Base-by-base conservation (phyloP, 345 rosid species). In the Gossypioides kirkii region DNA sequence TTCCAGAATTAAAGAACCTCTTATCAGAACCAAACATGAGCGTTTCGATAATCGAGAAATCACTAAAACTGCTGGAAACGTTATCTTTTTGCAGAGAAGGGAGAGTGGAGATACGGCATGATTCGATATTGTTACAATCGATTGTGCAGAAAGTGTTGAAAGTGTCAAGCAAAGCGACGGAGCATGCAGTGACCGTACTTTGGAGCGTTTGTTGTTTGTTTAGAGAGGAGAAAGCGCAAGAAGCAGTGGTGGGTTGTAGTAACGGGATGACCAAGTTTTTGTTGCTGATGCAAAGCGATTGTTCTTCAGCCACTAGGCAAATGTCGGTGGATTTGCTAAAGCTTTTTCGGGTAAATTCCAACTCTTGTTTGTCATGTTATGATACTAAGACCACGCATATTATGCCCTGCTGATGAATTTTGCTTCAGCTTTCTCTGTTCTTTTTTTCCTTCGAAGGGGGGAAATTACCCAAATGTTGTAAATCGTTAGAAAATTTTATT, bases 301-400 rank as follows among this genome's bases (percentile, higher is more conserved):
- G 93, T 64, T 80, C 99, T 49, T 88, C 87, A 14, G 73, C 75
- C 47, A 94, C 87, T 28, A 79, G 90, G 79, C 89, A 84, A 78
- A 95, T 91, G 98, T 80, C 89, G 17, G 77, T 80, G 3, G 98
- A 95, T 74, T 43, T 95, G 79, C 76, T 95, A 28, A 93, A 86
- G 81, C 84, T 86, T 28, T 89, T 87, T 64, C 78, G 88, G 78
- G 75, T 83, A 32, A 82, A 84, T 75, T 86, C 85, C 17, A 79
- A 83, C 67, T 86, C 86, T 22, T 86, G 86, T 43, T 84, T 90
- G 47, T 71, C 91, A 13, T 78, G 89, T 73, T 94, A 94, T 60
- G 86, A 92, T 13, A 94, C 98, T 17, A 89, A 90, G 70, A 89
- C 98, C 25, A 94, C 95, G 59, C 98, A 92, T 81, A 89, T 94